These are phyloP conservation scores for Reticulascus tulasneorum DNA, from an alignment of 2,329 filamentous ascomycete genomes.

Conservation along the genomic window DNA sequence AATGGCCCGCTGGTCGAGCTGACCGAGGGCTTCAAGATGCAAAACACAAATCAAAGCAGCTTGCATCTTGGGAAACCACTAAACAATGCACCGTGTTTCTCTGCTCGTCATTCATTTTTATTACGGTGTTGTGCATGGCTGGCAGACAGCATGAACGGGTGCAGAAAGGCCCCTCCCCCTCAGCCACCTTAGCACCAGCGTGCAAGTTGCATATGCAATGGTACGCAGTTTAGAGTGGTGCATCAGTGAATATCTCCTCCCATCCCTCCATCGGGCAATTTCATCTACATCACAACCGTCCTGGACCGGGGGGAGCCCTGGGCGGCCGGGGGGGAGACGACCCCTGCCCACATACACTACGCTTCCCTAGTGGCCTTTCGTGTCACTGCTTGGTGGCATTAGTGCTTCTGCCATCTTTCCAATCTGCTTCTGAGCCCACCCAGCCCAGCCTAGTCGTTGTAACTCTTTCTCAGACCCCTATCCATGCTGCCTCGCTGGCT, in stretches of 20 bases:
- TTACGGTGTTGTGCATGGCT: too few relatives aligned
- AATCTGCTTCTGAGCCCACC: conserved; percentile 19
- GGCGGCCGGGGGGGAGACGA: conserved; percentile 13
- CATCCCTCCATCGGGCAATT: conserved; percentile 37
- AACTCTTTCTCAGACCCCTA: conserved; percentile 22
- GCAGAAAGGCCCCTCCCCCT: too few relatives aligned
- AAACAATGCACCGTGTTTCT: too few relatives aligned
- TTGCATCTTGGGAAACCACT: too few relatives aligned
- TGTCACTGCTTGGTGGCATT: conserved; percentile 19
- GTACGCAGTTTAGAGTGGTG: conserved; percentile 17
- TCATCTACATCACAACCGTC: conserved; percentile 36
- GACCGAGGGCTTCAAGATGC: too few relatives aligned
- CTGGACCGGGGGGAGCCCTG: conserved; percentile 22
- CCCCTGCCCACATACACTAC: conserved; percentile 15
- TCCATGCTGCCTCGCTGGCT: conserved; percentile 21
- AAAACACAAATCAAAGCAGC: too few relatives aligned
- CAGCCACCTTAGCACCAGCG: conserved; percentile 9
- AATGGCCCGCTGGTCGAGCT: too few relatives aligned
- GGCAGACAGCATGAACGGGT: conserved; percentile 4
- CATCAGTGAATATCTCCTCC: conserved; percentile 23
- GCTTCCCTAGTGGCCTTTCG: conserved; percentile 20
- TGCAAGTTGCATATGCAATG: conserved; percentile 22
- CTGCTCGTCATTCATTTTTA: too few relatives aligned
- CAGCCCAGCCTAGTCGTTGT: conserved; percentile 2
- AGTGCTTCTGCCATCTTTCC: conserved; percentile 26